Conservation (phyloP, 148 eudicot genomes). For the Rheum nobile region DNA sequence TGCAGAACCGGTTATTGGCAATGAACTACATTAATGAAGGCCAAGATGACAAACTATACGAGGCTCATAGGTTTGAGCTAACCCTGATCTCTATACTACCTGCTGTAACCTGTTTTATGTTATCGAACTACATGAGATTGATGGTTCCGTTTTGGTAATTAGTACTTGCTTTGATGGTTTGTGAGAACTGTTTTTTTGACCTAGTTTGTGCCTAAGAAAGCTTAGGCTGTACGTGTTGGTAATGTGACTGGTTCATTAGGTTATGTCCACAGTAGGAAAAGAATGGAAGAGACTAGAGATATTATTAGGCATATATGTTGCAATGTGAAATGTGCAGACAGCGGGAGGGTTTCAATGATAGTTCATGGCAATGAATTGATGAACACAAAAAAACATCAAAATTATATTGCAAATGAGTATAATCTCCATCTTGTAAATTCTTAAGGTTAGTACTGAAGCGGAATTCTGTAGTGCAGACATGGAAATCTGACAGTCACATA, state of each 20-base stretch:
- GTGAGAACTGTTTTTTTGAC: neutral
- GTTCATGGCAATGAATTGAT: neutral
- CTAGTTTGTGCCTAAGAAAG: neutral
- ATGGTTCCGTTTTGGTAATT: neutral
- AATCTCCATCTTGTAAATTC: neutral
- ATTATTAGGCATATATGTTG: neutral
- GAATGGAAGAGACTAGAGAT: neutral
- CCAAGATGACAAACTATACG: slow-evolving; percentile 69
- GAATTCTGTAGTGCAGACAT: neutral
- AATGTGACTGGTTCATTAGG: neutral
- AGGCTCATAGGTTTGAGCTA: slow-evolving; percentile 72
- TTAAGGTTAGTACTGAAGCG: neutral
- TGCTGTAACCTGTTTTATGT: neutral
- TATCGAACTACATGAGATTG: neutral
- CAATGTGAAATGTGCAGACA: neutral
- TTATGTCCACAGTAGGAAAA: neutral
- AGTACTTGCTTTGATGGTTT: neutral
- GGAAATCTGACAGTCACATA: neutral
- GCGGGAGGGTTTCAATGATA: neutral
- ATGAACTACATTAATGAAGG: slow-evolving; percentile 98
- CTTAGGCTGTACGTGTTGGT: neutral
- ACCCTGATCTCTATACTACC: neutral
- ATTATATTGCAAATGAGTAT: neutral
- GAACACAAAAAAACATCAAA: neutral
- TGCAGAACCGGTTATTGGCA: slow-evolving; percentile 95